Evolutionary conservation across 2,329 filamentous ascomycete genomes (phyloP), one percentile per base, ranked within the genome.

Genomic region (Karstenula rhodostoma): DNA sequence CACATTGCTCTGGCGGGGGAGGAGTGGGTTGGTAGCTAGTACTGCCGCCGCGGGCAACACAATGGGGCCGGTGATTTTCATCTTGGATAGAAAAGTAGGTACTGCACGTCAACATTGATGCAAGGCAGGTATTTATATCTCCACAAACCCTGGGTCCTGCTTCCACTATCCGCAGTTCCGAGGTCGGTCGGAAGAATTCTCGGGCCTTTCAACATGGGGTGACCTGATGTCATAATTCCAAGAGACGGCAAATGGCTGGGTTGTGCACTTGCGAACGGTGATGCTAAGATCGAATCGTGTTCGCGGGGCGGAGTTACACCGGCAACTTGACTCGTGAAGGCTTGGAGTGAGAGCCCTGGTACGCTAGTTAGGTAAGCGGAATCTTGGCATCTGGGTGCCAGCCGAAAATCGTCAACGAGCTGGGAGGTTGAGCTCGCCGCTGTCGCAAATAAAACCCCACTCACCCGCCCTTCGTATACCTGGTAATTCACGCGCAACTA

Each of bases 1-100:
- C 9, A 53, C 13, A 19, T 52, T 23, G 52, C 65, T 61, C 29
- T 59, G 66, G 23, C 27, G 44, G 10, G 61, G 51, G 8, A 67
- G 32, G 29, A 60, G 43, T 7, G 63, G 57, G 17, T 59, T 53
- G 23, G 43, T n/a, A 29, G 22, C 43, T 23, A 48, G 43, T 22
- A 32, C 42, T 33, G 42, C 43, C 40, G 54, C 29, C 4, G 44
- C 32, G 22, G 46, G 44, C 22, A 56, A 9, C 17, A 40, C 42
- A 17, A 48, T 44, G 47, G 29, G 47, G 13, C 43, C 32, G n/a
- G 54, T 8, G 29, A 49, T 23, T 22, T 56, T 56, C 54, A 56
- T 56, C 5, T 2, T 55, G 29, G n/a, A 46, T 23, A 3, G 10
- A 15, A 35, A 15, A 32, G 23, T 4, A 9, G 12, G n/a, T 5